Conservation (phyloP, 2,329 filamentous ascomycete genomes). For the Trichoderma aggressivum region DNA sequence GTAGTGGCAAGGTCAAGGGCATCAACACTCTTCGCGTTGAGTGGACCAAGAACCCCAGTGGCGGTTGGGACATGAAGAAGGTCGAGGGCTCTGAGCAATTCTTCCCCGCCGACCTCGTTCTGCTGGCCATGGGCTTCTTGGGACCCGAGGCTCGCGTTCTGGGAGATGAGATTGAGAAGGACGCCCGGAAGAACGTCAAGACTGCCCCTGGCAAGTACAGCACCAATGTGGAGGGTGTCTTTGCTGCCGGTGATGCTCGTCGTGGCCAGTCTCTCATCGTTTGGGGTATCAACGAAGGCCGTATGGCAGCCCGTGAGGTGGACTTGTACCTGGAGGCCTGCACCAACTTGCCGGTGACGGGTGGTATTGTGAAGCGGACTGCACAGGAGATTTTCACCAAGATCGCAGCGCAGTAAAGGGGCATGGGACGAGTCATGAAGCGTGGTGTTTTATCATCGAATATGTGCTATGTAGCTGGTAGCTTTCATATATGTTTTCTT, state of each 20-base stretch:
- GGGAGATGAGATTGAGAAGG: conserved; percentile 84
- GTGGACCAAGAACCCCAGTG: conserved; percentile 85
- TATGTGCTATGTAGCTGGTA: neutral
- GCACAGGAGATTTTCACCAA: conserved; percentile 62
- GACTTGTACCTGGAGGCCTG: conserved; percentile 80
- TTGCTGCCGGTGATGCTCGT: conserved; percentile 92
- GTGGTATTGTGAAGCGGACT: conserved; percentile 86
- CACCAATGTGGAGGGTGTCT: conserved; percentile 84
- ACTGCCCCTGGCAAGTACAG: conserved; percentile 82
- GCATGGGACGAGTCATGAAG: conserved; percentile 9
- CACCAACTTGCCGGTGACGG: conserved; percentile 81
- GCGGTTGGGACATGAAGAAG: conserved; percentile 99
- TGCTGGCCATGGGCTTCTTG: conserved; percentile 96
- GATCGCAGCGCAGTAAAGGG: conserved; percentile 20
- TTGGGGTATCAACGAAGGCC: conserved; percentile 97
- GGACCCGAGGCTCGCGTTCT: conserved; percentile 87
- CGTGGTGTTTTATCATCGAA: neutral
- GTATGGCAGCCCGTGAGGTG: conserved; percentile 87
- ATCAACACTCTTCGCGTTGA: conserved; percentile 95
- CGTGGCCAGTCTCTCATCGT: conserved; percentile 94
- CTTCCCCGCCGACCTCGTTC: conserved; percentile 92
- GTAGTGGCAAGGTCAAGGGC: conserved; percentile 81
- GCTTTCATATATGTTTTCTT: neutral
- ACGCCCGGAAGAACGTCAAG: conserved; percentile 94
- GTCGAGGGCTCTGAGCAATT: conserved; percentile 89